Conservation (phyloP, 768 basidiomycete species). For the Kwoniella europaea region DNA sequence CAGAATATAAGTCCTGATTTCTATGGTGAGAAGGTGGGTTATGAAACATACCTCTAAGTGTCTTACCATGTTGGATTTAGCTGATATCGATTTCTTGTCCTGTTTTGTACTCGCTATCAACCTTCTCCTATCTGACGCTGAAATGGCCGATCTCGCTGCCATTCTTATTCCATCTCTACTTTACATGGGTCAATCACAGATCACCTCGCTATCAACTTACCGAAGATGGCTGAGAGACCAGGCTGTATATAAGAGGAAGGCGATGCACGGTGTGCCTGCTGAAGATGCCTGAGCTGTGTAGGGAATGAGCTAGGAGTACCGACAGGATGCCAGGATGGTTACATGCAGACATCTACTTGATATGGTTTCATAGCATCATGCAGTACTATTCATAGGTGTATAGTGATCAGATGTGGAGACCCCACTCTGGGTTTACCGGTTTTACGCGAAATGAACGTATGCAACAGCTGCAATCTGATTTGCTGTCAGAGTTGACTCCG, state of each 20-base stretch:
- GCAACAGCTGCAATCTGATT: slow-evolving; percentile 22
- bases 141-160: background rate
- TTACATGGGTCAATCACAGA: slow-evolving; percentile 28
- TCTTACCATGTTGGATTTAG: background rate
- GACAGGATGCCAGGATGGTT: background rate
- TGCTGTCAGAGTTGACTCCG: slow-evolving; percentile 4
- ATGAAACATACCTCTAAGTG: background rate
- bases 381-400: background rate
- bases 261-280: slow-evolving; percentile 57
- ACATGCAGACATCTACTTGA: no score
- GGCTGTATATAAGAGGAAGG: slow-evolving; percentile 57
- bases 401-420: background rate
- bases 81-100: background rate
- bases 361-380: background rate
- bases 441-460: background rate
- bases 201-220: slow-evolving; percentile 55
- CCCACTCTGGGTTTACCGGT: background rate
- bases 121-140: no score
- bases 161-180: background rate
- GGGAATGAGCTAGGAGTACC: background rate
- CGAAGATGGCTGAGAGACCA: slow-evolving; percentile 59
- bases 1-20: slow-evolving; percentile 58
- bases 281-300: slow-evolving; percentile 22
- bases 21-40: slow-evolving; percentile 56
- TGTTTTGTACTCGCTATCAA: background rate